phyloP scores from a whole-genome alignment of 805 yeast species.

The Kodamaea nitidulidarum region DNA sequence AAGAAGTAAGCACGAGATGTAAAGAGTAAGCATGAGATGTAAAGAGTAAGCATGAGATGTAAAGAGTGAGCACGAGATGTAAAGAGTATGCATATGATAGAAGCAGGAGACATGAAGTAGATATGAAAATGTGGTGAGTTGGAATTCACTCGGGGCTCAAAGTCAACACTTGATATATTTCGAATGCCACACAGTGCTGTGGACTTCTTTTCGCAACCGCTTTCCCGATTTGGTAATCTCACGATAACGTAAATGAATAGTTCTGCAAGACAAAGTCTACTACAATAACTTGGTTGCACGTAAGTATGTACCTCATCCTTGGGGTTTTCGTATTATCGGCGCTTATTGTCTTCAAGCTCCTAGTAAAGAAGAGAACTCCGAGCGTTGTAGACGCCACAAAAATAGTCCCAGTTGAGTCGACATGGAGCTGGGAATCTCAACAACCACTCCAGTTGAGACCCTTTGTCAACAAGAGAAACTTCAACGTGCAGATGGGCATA shows the following conservation, averaged over 20 bases:
- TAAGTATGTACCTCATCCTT: not conserved
- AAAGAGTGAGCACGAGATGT: too few species aligned
- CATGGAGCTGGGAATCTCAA: slow-evolving; percentile 9
- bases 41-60: too few species aligned
- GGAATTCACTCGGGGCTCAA: too few species aligned
- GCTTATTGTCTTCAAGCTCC: not conserved
- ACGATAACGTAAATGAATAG: not conserved
- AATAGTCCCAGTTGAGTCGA: slow-evolving; percentile 21
- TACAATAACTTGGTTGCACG: too few species aligned
- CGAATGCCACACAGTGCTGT: not conserved
- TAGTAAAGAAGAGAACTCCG: not conserved
- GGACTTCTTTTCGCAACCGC: not conserved
- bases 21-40: too few species aligned
- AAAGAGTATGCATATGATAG: too few species aligned
- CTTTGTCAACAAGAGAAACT: slow-evolving; percentile 33
- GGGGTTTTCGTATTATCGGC: not conserved
- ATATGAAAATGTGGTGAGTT: too few species aligned
- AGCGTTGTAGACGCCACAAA: slow-evolving; percentile 5
- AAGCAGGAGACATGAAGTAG: too few species aligned
- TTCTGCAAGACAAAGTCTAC: too few species aligned
- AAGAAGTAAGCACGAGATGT: too few species aligned
- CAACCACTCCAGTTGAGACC: slow-evolving; percentile 23
- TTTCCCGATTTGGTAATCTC: not conserved
- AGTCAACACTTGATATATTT: too few species aligned
- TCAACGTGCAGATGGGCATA: slow-evolving; percentile 34